Conservation (phyloP, 257 asterid species). For the Solanum bulbocastanum region DNA sequence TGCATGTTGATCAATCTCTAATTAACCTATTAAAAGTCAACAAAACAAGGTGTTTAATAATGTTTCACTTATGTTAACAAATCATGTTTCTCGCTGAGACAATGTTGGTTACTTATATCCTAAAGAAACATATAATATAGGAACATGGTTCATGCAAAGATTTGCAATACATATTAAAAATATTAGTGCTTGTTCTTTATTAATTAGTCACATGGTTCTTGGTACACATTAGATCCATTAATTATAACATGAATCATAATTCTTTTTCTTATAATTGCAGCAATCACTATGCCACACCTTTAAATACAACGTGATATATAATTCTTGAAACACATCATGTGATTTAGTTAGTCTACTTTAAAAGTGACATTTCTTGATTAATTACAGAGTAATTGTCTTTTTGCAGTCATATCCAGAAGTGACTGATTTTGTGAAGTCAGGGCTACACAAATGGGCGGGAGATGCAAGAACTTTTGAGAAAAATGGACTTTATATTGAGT, state of each 20-base stretch:
- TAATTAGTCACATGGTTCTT: too few species aligned
- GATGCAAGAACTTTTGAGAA: constrained; percentile 41
- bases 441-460: constrained; percentile 61
- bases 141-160: constrained; percentile 19
- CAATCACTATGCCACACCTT: too few species aligned
- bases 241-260: too few species aligned
- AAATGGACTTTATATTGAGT: constrained; percentile 51
- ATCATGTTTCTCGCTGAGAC: too few species aligned
- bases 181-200: too few species aligned
- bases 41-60: too few species aligned
- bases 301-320: background rate
- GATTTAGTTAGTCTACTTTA: background rate
- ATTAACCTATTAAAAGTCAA: too few species aligned
- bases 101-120: constrained; percentile 1
- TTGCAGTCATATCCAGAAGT: constrained; percentile 62
- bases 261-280: background rate
- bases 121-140: constrained; percentile 7
- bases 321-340: background rate
- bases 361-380: background rate
- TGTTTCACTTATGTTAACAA: too few species aligned
- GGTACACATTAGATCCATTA: too few species aligned
- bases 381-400: background rate
- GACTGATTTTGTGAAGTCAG: constrained; percentile 35
- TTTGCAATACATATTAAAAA: background rate
- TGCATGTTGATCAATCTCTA: too few species aligned